These are phyloP conservation scores for Mycena belliarum DNA, from an alignment of 768 basidiomycete genomes.

Conservation along the genomic window DNA sequence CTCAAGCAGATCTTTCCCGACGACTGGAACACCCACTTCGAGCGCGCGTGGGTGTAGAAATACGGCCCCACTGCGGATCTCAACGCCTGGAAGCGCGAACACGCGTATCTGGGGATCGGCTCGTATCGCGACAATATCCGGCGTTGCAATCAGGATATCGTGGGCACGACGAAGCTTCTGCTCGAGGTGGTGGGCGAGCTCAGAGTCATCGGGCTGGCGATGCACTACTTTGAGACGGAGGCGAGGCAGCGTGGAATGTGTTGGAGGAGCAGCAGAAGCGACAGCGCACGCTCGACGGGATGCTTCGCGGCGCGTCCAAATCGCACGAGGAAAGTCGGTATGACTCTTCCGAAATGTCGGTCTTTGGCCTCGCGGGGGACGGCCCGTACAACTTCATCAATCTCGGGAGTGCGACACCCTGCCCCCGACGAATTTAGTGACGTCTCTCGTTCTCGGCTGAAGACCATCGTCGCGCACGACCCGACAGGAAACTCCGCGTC, in stretches of 20 bases:
- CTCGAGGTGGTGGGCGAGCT: background rate
- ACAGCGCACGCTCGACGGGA: background rate
- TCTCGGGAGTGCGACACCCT: background rate
- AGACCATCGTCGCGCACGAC: constrained; percentile 9
- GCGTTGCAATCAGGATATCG: background rate
- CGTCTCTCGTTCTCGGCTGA: background rate
- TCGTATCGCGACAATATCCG: background rate
- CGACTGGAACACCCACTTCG: constrained; percentile 9
- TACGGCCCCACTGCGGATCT: constrained; percentile 5
- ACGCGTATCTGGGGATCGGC: background rate
- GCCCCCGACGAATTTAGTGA: too few relatives aligned
- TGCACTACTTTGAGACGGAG: background rate
- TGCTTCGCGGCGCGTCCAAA: background rate
- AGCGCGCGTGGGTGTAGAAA: background rate
- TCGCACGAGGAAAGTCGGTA: constrained; percentile 4
- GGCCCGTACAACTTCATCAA: background rate
- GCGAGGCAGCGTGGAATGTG: background rate
- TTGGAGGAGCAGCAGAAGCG: background rate
- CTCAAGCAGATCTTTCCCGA: background rate
- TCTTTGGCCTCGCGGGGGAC: background rate
- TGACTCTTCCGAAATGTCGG: constrained; percentile 9
- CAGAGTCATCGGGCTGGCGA: background rate
- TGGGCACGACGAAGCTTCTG: background rate
- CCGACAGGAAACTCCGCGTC: background rate
- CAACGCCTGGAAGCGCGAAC: background rate